Base-by-base conservation (phyloP, 176 grass and related monocot species). In the Musa acuminata region DNA sequence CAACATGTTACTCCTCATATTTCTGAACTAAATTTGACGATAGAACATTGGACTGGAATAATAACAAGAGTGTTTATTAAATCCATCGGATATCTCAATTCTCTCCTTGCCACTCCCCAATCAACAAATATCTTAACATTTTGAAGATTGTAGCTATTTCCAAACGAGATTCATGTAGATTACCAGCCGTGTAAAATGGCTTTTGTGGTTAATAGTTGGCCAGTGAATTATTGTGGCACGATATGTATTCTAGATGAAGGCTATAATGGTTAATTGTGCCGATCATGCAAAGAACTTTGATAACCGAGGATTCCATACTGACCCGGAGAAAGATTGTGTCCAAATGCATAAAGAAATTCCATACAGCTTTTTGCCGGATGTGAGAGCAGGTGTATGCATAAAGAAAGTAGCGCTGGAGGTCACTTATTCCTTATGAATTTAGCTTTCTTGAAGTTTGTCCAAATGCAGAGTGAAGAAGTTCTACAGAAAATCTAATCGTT, bases 251-350 rank as follows among this genome's bases (percentile, higher is more conserved):
- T 58, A 14, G 6, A 49, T 49, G 16, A 20, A 25, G 17, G 12
- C 49, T 75, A 9, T 16, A 29, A 17, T 4, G 11, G 12, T 77
- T 64, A 43, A 23, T 64, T 76, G 27, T 29, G 24, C 51, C 55
- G 11, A 55, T 25, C 12, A 16, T 55, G 8, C 10, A 67, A 13
- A 75, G 26, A 49, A 81, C 54, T 78, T 55, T 52, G 55, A 74
- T 86, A 98, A 88, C 84, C 93, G 43, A 91, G 91, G 82, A 87
- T 93, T 76, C 80, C 68, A 62, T 93, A 93, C 64, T 83, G 64
- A 48, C 94, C 90, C 2, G 84, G 84, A 68, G 86, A 98, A 24
- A 87, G 82, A 64, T 24, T 24, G 24, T 84, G 82, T 93, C 63
- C 80, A n/a, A n/a, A n/a, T n/a, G n/a, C n/a, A n/a, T n/a, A n/a